Base-by-base conservation (phyloP, 148 eudicot species). In the Vaccinium corymbosum region DNA sequence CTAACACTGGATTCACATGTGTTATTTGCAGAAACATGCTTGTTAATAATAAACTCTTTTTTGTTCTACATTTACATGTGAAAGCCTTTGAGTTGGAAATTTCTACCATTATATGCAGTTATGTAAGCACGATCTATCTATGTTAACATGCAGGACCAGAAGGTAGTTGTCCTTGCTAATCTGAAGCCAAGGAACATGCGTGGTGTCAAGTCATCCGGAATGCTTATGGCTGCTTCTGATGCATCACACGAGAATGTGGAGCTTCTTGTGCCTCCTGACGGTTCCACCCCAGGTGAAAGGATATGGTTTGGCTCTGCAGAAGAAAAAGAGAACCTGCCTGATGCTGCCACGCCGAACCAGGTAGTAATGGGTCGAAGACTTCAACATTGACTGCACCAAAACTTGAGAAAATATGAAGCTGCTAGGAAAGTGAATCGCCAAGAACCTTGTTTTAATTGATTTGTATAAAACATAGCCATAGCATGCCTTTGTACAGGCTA, bases 161-260 rank as follows among this genome's bases (percentile, higher is more conserved):
- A 85, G 89, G 98, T 97, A 15, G 83, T 94, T 56, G 99, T 97
- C 48, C 93, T 97, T 82, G 97, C 97, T 76, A 97, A 97, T 90
- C 92, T 97, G 49, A 97, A 97, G 88, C 94, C 99, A 12, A 92
- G 99, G 89, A 97, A 97, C 85, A 97, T 97, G 99, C 94, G 98
- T 66, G 98, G 98, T 64, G 86, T 97, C 83, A 94, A 92, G 88
- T 97, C 99, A 13, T 84, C 32, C 66, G 99, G 99, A 82, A 97
- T 97, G 99, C 95, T 96, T 85, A 92, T 97, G 97, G 99, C 99
- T 84, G 99, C 99, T 87, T 97, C 99, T 76, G 97, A 93, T 93
- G 97, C 94, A 3, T 80, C 93, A 29, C 99, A 94, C 87, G 98
- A 97, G 87, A 94, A 94, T 86, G 94, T 97, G 72, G 98, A 94